Evolutionary conservation across 1,139 yeast genomes (phyloP), one percentile per base, ranked within the genome.

Genomic region (Kurtzmaniella quercitrusa): DNA sequence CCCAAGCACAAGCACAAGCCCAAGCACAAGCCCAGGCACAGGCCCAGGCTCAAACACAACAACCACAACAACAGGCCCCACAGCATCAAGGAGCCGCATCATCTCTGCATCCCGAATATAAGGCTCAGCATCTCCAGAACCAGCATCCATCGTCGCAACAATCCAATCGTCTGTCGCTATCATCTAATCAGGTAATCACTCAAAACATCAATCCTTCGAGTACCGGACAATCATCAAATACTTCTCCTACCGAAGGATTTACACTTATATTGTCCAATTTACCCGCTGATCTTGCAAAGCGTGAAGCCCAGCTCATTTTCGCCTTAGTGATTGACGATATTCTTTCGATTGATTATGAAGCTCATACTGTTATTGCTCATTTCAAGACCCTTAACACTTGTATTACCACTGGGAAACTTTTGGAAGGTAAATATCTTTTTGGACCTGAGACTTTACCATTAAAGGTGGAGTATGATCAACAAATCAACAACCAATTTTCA

Each of bases 301-400:
- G 96, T 57, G 98, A 91, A 62, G 85, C 93, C 16, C 73, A 80
- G 37, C 71, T 87, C 31, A 73, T 91, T 27, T 91, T 91, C 59
- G 78, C 96, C 7, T 73, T 91, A 52, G 95, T 95, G 16, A 72
- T 77, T 46, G 95, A 88, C 53, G 88, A 85, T 52, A 60, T 82
- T 31, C 63, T 63, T 25, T 62, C 70, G 50, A 74, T 86, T 42
- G 95, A 87, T 52, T 62, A 88, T 42, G 39, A 38, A 8, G 39
- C 19, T 12, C 73, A 72, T 47, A 70, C 63, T 46, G 70, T 84
- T 31, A 66, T 69, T 47, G 95, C 93, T 5, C 80, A 73, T 55
- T 87, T 89, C 66, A 77, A 75, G 51, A 77, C 83, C 41, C 59
- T 77, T 41, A 75, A 77, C 48, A 74, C 88, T 37, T 93, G 94